Conservation (phyloP, 768 basidiomycete species). For the Boletus coccyginus region DNA sequence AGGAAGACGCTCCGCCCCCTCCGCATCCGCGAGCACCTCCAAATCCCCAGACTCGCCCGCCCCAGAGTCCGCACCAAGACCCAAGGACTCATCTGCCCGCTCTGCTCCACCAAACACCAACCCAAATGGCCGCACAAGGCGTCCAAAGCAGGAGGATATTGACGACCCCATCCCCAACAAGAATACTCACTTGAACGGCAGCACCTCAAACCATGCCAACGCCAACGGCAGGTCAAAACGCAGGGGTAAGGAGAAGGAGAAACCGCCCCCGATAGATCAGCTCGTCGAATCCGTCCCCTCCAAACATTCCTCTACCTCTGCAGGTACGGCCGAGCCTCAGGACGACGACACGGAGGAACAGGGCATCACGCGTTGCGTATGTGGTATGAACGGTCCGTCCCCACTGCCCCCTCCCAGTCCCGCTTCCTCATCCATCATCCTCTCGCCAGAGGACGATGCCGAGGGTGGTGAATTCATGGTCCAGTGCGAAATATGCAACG, state of each 20-base stretch:
- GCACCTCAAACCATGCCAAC: conserved; percentile 27
- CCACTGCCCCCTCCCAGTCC: conserved; percentile 5
- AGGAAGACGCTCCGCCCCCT: conserved; percentile 68
- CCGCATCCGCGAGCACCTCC: conserved; percentile 62
- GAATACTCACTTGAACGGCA: conserved; percentile 36
- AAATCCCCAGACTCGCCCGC: conserved; percentile 72
- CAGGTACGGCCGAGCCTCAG: conserved; percentile 36
- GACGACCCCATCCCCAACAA: conserved; percentile 57
- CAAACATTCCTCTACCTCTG: conserved; percentile 28
- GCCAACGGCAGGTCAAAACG: conserved; percentile 51
- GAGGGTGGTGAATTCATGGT: conserved; percentile 96
- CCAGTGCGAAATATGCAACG: conserved; percentile 94
- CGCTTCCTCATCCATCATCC: conserved; percentile 24
- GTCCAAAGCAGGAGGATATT: conserved; percentile 69
- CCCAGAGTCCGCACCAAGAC: conserved; percentile 46
- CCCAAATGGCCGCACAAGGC: conserved; percentile 48
- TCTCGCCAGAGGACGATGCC: conserved; percentile 61
- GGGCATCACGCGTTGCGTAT: conserved; percentile 79
- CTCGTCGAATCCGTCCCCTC: conserved; percentile 26
- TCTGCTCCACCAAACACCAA: conserved; percentile 38
- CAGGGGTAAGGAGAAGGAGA: conserved; percentile 67
- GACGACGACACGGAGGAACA: conserved; percentile 50
- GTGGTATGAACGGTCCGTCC: conserved; percentile 72
- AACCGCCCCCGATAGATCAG: conserved; percentile 34
- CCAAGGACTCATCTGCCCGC: conserved; percentile 39